Percentiles rank a stretch among this genome's conserved stretches.
phyloP scores from a whole-genome alignment of 2,329 filamentous ascomycete species.

The Ascosphaera acerosa region DNA sequence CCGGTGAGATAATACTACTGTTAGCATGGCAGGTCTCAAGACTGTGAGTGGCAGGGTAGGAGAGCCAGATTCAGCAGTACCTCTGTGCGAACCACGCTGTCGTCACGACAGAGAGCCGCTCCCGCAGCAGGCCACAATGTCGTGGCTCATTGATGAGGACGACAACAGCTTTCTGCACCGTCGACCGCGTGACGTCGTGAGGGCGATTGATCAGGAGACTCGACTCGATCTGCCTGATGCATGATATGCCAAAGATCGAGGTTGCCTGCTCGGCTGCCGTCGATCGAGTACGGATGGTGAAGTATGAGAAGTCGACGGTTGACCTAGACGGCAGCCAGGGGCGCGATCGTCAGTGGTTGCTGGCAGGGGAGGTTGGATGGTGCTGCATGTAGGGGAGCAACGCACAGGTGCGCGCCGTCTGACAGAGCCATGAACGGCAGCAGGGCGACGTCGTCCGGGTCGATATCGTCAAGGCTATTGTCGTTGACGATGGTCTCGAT shows the following conservation, averaged over 20 bases:
- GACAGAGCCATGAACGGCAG: constrained; percentile 93
- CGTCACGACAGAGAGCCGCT: constrained; percentile 73
- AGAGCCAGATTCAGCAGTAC: constrained; percentile 15
- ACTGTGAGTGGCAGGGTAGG: too few relatives aligned
- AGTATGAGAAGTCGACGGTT: constrained; percentile 94
- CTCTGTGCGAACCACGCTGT: constrained; percentile 89
- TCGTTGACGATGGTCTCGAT: constrained; percentile 78
- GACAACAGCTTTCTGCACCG: constrained; percentile 93
- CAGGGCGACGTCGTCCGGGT: constrained; percentile 68
- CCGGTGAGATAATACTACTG: too few relatives aligned
- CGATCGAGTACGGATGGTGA: constrained; percentile 47
- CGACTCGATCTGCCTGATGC: constrained; percentile 73
- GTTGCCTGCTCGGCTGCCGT: constrained; percentile 26
- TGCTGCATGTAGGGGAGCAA: too few relatives aligned
- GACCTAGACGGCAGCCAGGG: constrained; percentile 26
- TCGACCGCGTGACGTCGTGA: constrained; percentile 81
- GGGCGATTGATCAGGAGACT: constrained; percentile 51
- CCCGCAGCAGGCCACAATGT: constrained; percentile 69
- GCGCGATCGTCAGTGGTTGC: constrained; percentile 1
- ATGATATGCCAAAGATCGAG: constrained; percentile 87
- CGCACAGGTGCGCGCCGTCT: constrained; percentile 82
- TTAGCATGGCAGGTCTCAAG: too few relatives aligned
- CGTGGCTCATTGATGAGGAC: constrained; percentile 81
- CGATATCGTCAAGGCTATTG: constrained; percentile 51
- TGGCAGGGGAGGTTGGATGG: constrained; percentile 2